These are phyloP conservation scores for Podospora anserina DNA, from an alignment of 495 filamentous ascomycete genomes.

Conservation along the genomic window DNA sequence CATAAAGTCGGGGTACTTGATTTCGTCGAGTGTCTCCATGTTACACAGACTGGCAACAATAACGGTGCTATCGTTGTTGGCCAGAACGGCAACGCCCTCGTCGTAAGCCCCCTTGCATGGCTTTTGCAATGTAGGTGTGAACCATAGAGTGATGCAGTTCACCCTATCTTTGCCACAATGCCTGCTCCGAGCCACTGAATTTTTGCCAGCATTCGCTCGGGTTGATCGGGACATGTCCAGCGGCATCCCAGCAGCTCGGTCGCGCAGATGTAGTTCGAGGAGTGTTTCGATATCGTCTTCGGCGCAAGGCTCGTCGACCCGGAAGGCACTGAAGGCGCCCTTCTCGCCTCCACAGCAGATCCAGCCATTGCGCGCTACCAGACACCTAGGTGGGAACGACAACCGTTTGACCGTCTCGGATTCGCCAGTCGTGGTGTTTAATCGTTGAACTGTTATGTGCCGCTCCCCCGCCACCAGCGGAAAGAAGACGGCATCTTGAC, in stretches of 20 bases:
- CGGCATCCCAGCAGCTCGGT: constrained; percentile 37
- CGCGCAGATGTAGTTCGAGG: constrained; percentile 52
- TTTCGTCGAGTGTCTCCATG: constrained; percentile 54
- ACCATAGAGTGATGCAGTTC: constrained; percentile 58
- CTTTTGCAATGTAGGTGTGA: constrained; percentile 31
- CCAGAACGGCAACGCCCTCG: constrained; percentile 46
- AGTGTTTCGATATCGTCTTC: constrained; percentile 35
- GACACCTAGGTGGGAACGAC: constrained; percentile 78
- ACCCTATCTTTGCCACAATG: constrained; percentile 49
- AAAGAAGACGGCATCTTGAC: constrained; percentile 76
- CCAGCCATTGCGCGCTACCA: constrained; percentile 81
- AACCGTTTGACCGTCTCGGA: constrained; percentile 73
- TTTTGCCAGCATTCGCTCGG: constrained; percentile 38
- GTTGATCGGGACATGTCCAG: constrained; percentile 19
- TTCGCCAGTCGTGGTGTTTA: constrained; percentile 68
- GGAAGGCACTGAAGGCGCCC: constrained; percentile 81
- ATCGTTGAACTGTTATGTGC: constrained; percentile 60
- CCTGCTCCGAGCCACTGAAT: constrained; percentile 36
- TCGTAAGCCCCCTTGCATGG: constrained; percentile 37
- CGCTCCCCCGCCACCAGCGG: constrained; percentile 56
- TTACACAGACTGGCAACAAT: constrained; percentile 65
- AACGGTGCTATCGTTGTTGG: constrained; percentile 88
- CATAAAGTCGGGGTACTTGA: constrained; percentile 74
- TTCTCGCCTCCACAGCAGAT: constrained; percentile 83
- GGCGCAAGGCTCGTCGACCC: constrained; percentile 43